Evolutionary conservation across 2,329 filamentous ascomycete genomes (phyloP), one percentile per base, ranked within the genome.

Genomic region (Dactylella cylindrospora): DNA sequence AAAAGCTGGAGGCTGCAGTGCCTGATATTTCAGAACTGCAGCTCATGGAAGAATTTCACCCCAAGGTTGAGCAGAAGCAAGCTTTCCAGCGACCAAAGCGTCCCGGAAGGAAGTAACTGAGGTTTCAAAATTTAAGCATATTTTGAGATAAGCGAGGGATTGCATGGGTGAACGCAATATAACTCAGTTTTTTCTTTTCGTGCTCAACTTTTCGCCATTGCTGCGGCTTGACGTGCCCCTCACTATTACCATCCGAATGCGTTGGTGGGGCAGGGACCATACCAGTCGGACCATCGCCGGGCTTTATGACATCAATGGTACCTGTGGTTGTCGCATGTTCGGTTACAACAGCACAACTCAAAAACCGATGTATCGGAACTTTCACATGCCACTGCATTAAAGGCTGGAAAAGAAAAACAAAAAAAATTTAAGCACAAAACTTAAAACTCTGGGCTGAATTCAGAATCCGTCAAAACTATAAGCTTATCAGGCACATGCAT

Each of bases 51-150:
- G 85, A 90, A 69, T 76, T 90, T 68, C 83, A 86, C 67, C 84
- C 84, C 36, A 81, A 82, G 72, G 78, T 78, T 32, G 80, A 85
- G 71, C 75, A 78, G 39, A 84, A 84, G 72, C 80, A 82, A 71
- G 82, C 78, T 0, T 93, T 93, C 73, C 84, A 81, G 69, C 80
- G 87, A 71, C 88, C 88, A 22, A 90, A 89, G 81, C 80, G 86
- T 69, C 88, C 88, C 3, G 88, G 88, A 29, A 77, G 84, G 76
- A 67, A 65, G 39, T 68, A 65, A 31, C n/a, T 9, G 29, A 26
- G 36, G 40, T 13, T 19, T 25, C 22, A 39, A 10, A 29, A 40
- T 25, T 40, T 41, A 26, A 53, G 57, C 50, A 54, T 36, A 44
- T 19, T 52, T 43, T 50, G 26, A 49, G 57, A 62, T 62, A 62